These are phyloP conservation scores for Pulveroboletus sp. DNA, from an alignment of 768 basidiomycete species.

Conservation along the genomic window DNA sequence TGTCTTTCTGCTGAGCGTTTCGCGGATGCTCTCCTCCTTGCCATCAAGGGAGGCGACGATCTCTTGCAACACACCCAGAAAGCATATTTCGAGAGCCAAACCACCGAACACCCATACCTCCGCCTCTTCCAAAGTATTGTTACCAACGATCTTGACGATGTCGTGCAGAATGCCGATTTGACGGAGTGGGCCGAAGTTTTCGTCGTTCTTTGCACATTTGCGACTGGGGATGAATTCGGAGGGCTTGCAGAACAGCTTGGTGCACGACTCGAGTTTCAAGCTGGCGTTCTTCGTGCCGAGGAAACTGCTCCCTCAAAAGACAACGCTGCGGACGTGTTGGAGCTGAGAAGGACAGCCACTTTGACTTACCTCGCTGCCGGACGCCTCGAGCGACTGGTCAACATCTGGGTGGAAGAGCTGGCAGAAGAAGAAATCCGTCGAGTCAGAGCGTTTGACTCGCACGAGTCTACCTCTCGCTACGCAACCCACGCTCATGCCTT, in stretches of 20 bases:
- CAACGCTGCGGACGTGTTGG: conserved; percentile 33
- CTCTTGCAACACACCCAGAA: conserved; percentile 87
- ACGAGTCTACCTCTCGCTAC: conserved; percentile 55
- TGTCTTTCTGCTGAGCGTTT: conserved; percentile 87
- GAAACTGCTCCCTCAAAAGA: conserved; percentile 37
- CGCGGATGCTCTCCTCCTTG: conserved; percentile 92
- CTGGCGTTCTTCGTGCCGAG: conserved; percentile 53
- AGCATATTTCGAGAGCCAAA: conserved; percentile 86
- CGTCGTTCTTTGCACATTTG: conserved; percentile 94
- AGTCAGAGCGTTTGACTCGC: conserved; percentile 37
- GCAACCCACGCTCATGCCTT: conserved; percentile 82
- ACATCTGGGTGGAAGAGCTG: conserved; percentile 91
- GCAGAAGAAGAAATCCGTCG: conserved; percentile 73
- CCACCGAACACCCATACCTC: conserved; percentile 76
- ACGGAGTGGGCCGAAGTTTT: conserved; percentile 96
- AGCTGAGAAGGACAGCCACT: conserved; percentile 83
- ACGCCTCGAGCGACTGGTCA: conserved; percentile 80
- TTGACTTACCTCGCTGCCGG: conserved; percentile 92
- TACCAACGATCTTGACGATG: conserved; percentile 85
- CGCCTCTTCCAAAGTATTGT: conserved; percentile 95
- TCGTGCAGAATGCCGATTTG: conserved; percentile 95
- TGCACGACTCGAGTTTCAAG: conserved; percentile 84
- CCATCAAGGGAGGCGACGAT: conserved; percentile 86
- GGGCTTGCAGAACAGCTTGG: conserved; percentile 91
- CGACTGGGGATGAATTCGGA: conserved; percentile 78